These are phyloP conservation scores for Metschnikowia cubensis DNA, from an alignment of 805 yeast species.

Conservation along the genomic window DNA sequence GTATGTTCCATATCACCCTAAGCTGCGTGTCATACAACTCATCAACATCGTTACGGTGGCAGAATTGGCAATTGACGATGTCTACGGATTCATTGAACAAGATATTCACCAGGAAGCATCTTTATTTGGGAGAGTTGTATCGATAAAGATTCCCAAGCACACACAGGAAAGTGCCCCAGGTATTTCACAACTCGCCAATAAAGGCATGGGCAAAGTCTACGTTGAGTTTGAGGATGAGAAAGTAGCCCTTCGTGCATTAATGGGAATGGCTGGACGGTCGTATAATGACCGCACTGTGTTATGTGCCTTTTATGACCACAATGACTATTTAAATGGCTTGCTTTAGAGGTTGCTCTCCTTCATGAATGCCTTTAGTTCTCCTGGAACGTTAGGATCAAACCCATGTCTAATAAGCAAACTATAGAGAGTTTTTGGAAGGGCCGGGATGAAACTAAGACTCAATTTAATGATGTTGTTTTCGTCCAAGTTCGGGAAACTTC, in stretches of 20 bases:
- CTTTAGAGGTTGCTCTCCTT: slow-evolving; percentile 15
- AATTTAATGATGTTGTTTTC: slow-evolving; percentile 73
- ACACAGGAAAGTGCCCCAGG: slow-evolving; percentile 45
- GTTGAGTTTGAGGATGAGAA: slow-evolving; percentile 56
- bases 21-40: slow-evolving; percentile 57
- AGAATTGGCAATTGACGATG: slow-evolving; percentile 52
- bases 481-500: slow-evolving; percentile 69
- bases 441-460: slow-evolving; percentile 74
- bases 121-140: slow-evolving; percentile 48
- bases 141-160: slow-evolving; percentile 61
- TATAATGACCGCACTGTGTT: slow-evolving; percentile 69
- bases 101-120: slow-evolving; percentile 51
- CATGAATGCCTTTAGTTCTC: slow-evolving; percentile 24
- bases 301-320: slow-evolving; percentile 57
- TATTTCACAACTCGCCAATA: slow-evolving; percentile 33
- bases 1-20: slow-evolving; percentile 32
- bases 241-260: slow-evolving; percentile 51
- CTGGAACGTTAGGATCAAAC: slow-evolving; percentile 45
- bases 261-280: slow-evolving; percentile 58
- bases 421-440: slow-evolving; percentile 64
- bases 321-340: slow-evolving; percentile 49
- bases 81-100: slow-evolving; percentile 45
- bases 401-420: slow-evolving; percentile 62
- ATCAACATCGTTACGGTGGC: slow-evolving; percentile 63
- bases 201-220: slow-evolving; percentile 70